Evolutionary conservation across 345 rosid genomes (phyloP), one percentile per base, ranked within the genome.

Genomic region (Salix caprea): DNA sequence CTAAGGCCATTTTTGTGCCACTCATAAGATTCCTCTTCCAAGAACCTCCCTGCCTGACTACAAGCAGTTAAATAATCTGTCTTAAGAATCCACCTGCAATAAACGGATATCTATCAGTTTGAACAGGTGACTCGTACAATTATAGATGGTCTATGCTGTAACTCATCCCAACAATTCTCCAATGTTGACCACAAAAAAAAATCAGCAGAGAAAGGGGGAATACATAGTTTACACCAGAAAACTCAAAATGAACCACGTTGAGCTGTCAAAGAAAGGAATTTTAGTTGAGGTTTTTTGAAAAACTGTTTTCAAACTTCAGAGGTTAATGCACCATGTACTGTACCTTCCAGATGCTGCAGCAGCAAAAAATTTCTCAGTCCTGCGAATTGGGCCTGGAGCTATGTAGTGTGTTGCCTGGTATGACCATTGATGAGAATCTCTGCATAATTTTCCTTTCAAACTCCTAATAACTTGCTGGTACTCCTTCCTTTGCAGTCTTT

Each of bases 381-480:
- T 87, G 58, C 92, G 87, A 81, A 93, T 62, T 52, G 95, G 91
- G 69, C 87, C 89, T 50, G 97, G 82, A 68, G 88, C 85, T 56
- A 96, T 87, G 74, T 90, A 92, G 71, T 96, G 99, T 52, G 99
- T 96, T 78, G 97, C 98, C 82, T 92, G 97, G 83, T 92, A 96
- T 56, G 97, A 93, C 97, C 99, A 96, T 19, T 91, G 94, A 86
- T 96, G 98, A 83, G 97, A 96, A 82, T 93, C 94, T 78, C 88
- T 88, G 80, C 97, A 96, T 60, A 79, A 74, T 84, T 86, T 92
- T 48, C 98, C 99, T 79, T 86, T 90, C 85, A 96, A 76, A 34
- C 82, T 74, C 83, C 82, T 89, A 74, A 93, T 82, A 40, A 90
- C 82, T 84, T 87, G 82, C 83, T 87, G 98, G 80, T 86, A 91